Conservation (phyloP, 2,329 filamentous ascomycete genomes). For the Sporothrix globosa region DNA sequence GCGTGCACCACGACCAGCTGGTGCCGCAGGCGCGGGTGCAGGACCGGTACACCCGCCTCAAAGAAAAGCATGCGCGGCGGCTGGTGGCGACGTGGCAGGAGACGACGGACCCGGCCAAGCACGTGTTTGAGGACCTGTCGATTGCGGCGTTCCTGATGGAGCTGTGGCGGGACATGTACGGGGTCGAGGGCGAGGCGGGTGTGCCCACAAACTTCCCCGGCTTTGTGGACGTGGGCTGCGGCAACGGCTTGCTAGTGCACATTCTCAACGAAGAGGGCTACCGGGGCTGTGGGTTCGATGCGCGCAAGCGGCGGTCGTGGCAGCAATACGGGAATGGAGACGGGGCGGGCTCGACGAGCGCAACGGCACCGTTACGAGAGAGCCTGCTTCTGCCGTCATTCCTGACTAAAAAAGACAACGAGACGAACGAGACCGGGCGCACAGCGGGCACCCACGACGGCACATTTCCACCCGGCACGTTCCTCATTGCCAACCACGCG, state of each 20-base stretch:
- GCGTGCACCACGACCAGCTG: conserved; percentile 80
- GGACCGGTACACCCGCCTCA: conserved; percentile 78
- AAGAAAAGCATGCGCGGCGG: conserved; percentile 72
- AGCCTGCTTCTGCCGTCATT: conserved; percentile 47
- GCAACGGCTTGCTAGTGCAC: conserved; percentile 87
- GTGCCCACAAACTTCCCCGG: conserved; percentile 65
- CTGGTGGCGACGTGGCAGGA: conserved; percentile 82
- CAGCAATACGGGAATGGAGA: conserved; percentile 60
- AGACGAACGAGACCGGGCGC: neutral
- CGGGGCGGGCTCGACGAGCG: conserved; percentile 28
- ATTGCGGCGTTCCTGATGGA: conserved; percentile 94
- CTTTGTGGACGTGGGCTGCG: conserved; percentile 95
- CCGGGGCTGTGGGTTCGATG: conserved; percentile 87
- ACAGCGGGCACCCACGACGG: conserved; percentile 57
- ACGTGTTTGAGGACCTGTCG: conserved; percentile 90
- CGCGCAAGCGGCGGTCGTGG: conserved; percentile 85
- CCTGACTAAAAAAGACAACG: neutral
- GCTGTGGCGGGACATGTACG: conserved; percentile 85
- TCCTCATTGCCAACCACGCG: conserved; percentile 96
- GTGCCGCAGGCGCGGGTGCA: conserved; percentile 78
- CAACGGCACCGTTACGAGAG: conserved; percentile 41
- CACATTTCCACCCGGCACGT: conserved; percentile 71
- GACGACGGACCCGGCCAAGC: conserved; percentile 82
- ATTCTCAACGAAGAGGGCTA: conserved; percentile 82
- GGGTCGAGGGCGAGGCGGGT: conserved; percentile 24